A percentile compares a stretch with the other conserved stretches of the same genome.
Evolutionary conservation across 169 alveolate species (phyloP).

Genomic region (Eimeria zaria): DNA sequence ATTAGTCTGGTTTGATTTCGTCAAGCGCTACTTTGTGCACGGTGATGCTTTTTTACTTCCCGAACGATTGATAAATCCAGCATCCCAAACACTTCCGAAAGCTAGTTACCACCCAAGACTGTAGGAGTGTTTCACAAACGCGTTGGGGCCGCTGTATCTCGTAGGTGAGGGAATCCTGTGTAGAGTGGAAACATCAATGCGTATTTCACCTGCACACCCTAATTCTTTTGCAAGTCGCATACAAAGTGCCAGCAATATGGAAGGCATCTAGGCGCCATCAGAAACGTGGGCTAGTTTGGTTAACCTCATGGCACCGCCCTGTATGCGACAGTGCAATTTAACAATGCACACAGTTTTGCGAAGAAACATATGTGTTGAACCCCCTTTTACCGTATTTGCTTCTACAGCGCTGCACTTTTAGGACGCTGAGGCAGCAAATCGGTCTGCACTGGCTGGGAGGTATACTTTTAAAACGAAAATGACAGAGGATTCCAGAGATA

Average conservation of each 20-base stretch:
- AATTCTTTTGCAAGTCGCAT: neutral
- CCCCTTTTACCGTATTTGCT: no score
- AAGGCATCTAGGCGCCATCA: neutral
- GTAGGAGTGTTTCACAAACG: neutral
- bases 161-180: neutral
- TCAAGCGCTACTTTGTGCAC: neutral
- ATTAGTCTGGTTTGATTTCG: neutral
- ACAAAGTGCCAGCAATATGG: no score
- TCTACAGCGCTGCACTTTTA: no score
- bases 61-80: neutral
- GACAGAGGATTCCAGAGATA: no score
- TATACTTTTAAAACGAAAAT: no score
- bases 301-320: no score
- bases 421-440: no score
- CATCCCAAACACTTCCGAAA: neutral
- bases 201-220: neutral
- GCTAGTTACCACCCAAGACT: neutral
- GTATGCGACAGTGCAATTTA: no score
- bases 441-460: no score
- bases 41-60: neutral
- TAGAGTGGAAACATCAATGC: neutral
- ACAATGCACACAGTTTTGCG: no score
- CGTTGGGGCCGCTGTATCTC: neutral
- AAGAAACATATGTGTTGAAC: no score
- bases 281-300: neutral